These are phyloP conservation scores for Endocarpon pusillum DNA, from an alignment of 495 filamentous ascomycete species.

Conservation along the genomic window DNA sequence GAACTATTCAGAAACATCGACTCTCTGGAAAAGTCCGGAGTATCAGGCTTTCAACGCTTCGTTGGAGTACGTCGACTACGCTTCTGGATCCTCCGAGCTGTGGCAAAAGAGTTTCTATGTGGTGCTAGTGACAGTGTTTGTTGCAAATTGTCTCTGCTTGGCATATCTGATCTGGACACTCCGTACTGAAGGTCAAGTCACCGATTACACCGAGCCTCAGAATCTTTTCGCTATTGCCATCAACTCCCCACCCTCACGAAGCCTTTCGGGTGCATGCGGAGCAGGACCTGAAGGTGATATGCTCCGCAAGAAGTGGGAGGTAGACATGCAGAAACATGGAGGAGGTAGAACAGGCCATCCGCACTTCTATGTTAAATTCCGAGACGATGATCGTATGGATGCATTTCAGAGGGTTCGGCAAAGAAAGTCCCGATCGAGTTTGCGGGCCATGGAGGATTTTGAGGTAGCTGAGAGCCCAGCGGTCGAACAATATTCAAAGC, in stretches of 20 bases:
- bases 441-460: not conserved
- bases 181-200: conserved; percentile 34
- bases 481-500: not conserved
- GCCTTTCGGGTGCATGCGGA: conserved; percentile 45
- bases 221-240: conserved; percentile 55
- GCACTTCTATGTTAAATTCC: conserved; percentile 1
- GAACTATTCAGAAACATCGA: conserved; percentile 25
- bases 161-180: conserved; percentile 33
- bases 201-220: conserved; percentile 59
- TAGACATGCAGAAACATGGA: conserved; percentile 24
- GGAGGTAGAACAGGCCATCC: not conserved
- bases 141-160: conserved; percentile 45
- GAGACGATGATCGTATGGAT: not conserved
- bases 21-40: conserved; percentile 18
- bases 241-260: conserved; percentile 41
- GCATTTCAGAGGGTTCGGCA: not conserved
- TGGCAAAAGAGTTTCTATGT: conserved; percentile 49
- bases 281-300: conserved; percentile 36
- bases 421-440: not conserved
- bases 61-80: conserved; percentile 40
- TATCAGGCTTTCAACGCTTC: conserved; percentile 38
- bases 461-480: not conserved
- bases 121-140: conserved; percentile 42
- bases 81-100: conserved; percentile 33
- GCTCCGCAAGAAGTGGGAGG: conserved; percentile 41